Percentiles rank a stretch among this genome's conserved stretches.
These are phyloP conservation scores for Mangifera indica DNA, from an alignment of 345 rosid species.

Conservation along the genomic window DNA sequence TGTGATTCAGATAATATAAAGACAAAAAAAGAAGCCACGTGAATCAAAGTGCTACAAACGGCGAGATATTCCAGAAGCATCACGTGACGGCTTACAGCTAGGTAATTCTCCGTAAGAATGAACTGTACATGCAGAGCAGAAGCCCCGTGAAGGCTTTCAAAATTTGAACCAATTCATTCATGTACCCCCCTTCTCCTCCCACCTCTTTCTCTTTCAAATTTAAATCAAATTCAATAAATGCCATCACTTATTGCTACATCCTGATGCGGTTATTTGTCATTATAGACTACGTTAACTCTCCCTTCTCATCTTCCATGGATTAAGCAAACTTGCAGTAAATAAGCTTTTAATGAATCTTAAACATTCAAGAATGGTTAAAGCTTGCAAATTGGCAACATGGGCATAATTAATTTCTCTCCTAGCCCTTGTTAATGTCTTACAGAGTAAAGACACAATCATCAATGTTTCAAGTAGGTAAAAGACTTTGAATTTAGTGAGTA, in stretches of 20 bases:
- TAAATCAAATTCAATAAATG: slow-evolving; percentile 4
- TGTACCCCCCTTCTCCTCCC: not conserved
- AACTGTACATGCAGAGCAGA: too few species aligned
- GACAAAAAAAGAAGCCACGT: not conserved
- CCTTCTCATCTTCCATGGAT: not conserved
- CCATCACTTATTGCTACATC: not conserved
- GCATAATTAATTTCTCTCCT: too few species aligned
- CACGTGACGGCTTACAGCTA: slow-evolving; percentile 22
- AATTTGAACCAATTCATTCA: slow-evolving; percentile 8
- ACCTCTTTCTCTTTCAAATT: not conserved
- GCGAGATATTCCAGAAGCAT: not conserved
- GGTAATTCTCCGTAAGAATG: not conserved
- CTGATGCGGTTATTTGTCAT: not conserved
- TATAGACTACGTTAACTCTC: not conserved
- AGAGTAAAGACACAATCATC: too few species aligned
- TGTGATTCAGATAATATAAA: not conserved
- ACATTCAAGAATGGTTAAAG: too few species aligned
- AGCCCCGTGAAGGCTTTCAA: slow-evolving; percentile 15
- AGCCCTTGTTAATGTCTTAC: too few species aligned
- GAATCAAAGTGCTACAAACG: not conserved
- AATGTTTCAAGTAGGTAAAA: too few species aligned
- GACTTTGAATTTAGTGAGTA: too few species aligned
- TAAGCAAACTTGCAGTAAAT: too few species aligned
- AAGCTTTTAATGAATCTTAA: too few species aligned
- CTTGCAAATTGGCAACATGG: too few species aligned